Evolutionary conservation across 2,329 filamentous ascomycete genomes (phyloP).

Genomic region (Aspergillus sp.): DNA sequence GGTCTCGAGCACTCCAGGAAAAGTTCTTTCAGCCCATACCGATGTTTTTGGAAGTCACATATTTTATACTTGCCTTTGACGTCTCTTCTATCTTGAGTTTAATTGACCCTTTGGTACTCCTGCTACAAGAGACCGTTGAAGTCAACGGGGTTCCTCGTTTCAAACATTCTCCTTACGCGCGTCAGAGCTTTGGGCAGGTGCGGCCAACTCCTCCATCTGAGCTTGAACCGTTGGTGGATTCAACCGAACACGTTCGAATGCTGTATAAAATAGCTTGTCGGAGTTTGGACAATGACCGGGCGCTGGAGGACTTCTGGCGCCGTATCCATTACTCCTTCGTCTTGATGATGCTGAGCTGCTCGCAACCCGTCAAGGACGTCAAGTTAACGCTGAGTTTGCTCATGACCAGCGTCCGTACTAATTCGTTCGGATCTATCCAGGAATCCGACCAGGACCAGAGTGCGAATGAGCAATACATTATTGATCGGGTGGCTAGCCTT

Average conservation of each 20-base stretch:
- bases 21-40: conserved; percentile 48
- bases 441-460: conserved; percentile 39
- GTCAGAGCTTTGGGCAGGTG: conserved; percentile 39
- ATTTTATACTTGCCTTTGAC: conserved; percentile 42
- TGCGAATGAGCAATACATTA: conserved; percentile 47
- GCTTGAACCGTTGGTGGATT: conserved; percentile 52
- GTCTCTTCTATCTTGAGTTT: conserved; percentile 36
- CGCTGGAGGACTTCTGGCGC: conserved; percentile 54
- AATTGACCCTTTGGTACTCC: conserved; percentile 38
- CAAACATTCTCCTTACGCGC: conserved; percentile 44
- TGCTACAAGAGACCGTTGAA: conserved; percentile 49
- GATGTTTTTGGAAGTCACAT: conserved; percentile 43
- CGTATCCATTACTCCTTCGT: conserved; percentile 58
- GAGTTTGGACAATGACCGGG: conserved; percentile 45
- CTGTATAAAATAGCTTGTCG: conserved; percentile 54
- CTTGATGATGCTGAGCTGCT: conserved; percentile 59
- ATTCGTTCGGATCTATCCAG: conserved; percentile 57
- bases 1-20: conserved; percentile 57
- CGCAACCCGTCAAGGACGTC: conserved; percentile 58
- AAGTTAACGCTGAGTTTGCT: conserved; percentile 56
- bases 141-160: conserved; percentile 57
- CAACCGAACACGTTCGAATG: conserved; percentile 55
- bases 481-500: conserved; percentile 59
- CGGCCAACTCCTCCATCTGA: conserved; percentile 43
- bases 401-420: conserved; percentile 53